These are phyloP conservation scores for Candida mesenterica DNA, from an alignment of 1,139 yeast species.

Conservation along the genomic window DNA sequence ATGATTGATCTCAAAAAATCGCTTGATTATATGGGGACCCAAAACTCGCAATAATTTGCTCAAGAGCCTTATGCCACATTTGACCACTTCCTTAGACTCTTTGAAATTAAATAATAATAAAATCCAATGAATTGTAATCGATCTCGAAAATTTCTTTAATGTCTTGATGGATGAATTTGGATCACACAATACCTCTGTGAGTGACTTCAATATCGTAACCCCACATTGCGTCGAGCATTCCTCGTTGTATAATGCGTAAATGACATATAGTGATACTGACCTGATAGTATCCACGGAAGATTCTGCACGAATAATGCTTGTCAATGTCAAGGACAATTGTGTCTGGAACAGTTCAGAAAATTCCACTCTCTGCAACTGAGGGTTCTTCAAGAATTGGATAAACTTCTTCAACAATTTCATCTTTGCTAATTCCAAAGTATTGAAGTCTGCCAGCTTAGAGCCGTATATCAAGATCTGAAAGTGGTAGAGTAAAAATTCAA, in stretches of 20 bases:
- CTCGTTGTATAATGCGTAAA: constrained; percentile 34
- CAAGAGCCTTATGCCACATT: constrained; percentile 49
- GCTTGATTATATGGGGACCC: constrained; percentile 46
- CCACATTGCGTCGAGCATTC: constrained; percentile 33
- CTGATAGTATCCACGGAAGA: constrained; percentile 40
- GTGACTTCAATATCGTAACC: constrained; percentile 24
- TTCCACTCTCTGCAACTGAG: constrained; percentile 12
- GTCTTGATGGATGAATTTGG: constrained; percentile 32
- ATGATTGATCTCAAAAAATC: constrained; percentile 50
- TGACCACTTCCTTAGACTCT: constrained; percentile 38
- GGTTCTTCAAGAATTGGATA: constrained; percentile 48
- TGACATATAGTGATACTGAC: constrained; percentile 33
- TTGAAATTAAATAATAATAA: constrained; percentile 50
- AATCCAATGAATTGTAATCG: constrained; percentile 66
- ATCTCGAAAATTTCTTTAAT: constrained; percentile 49
- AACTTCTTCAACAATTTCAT: constrained; percentile 55
- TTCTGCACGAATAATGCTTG: constrained; percentile 28
- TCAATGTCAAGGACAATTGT: constrained; percentile 22
- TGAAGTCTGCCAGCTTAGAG: constrained; percentile 50
- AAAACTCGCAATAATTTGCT: constrained; percentile 47
- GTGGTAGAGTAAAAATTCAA: constrained; percentile 54
- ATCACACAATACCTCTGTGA: constrained; percentile 35
- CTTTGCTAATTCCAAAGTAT: constrained; percentile 48
- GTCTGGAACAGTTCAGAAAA: constrained; percentile 7
- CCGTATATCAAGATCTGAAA: constrained; percentile 51